Conservation (phyloP, 257 asterid genomes). For the Solanum arcanum region DNA sequence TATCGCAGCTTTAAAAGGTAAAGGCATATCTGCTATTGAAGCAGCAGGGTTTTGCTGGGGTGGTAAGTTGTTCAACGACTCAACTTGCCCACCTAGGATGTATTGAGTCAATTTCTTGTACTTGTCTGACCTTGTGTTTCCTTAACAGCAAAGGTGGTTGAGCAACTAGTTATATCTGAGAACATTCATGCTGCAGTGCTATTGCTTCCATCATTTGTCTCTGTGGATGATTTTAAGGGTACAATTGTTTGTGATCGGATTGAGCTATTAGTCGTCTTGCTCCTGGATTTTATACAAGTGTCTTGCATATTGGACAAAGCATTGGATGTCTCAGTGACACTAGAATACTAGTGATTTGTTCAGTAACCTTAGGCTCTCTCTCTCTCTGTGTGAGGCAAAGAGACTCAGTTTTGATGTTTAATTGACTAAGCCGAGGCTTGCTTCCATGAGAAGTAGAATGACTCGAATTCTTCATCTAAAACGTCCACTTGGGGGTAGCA, state of each 20-base stretch:
- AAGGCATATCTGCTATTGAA: conserved; percentile 4
- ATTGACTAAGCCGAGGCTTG: too few species aligned
- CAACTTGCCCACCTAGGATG: background rate
- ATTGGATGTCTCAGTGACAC: background rate
- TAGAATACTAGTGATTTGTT: background rate
- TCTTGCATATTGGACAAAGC: background rate
- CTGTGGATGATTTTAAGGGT: conserved; percentile 49
- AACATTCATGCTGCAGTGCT: conserved; percentile 47
- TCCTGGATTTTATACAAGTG: background rate
- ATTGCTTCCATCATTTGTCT: conserved; percentile 39
- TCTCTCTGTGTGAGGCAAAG: background rate
- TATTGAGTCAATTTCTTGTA: background rate
- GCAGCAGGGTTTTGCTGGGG: too few species aligned
- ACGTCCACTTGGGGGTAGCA: background rate
- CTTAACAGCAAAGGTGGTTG: conserved; percentile 44
- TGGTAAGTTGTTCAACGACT: background rate
- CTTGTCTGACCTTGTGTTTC: background rate
- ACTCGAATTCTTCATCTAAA: background rate
- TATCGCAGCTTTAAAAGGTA: conserved; percentile 9
- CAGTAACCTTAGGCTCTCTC: background rate
- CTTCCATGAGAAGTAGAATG: too few species aligned
- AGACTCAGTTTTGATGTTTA: background rate
- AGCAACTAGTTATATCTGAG: conserved; percentile 25
- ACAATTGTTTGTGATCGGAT: background rate
- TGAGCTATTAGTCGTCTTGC: background rate